phyloP scores from a whole-genome alignment of 1,139 yeast species.

The Pichia sp. region DNA sequence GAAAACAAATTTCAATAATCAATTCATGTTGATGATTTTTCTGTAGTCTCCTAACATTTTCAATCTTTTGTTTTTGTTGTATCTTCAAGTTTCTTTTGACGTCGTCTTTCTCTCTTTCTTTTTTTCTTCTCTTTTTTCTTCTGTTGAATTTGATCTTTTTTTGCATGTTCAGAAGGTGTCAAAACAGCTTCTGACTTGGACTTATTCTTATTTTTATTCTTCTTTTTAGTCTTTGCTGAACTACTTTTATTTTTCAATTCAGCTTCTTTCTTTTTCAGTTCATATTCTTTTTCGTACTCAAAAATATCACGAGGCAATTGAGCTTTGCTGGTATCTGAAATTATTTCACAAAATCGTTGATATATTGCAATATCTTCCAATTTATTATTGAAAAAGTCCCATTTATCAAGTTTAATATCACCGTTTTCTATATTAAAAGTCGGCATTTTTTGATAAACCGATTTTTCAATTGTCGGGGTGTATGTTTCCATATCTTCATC shows the following conservation, averaged over 20 bases:
- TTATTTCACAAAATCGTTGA: slow-evolving; percentile 1
- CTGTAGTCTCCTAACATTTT: neutral
- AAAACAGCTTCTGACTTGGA: slow-evolving; percentile 3
- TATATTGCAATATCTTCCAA: slow-evolving; percentile 3
- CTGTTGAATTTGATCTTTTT: neutral
- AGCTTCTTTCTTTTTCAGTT: slow-evolving; percentile 3
- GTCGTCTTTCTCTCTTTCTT: neutral
- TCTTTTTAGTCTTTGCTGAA: neutral
- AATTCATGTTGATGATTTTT: neutral
- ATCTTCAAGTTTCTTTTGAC: neutral
- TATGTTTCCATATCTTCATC: slow-evolving; percentile 10
- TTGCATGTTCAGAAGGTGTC: neutral
- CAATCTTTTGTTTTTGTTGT: neutral
- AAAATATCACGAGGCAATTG: slow-evolving; percentile 10
- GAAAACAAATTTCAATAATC: neutral
- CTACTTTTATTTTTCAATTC: neutral
- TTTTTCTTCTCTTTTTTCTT: neutral
- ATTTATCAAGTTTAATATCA: neutral
- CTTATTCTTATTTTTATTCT: neutral
- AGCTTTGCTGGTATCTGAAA: slow-evolving; percentile 1
- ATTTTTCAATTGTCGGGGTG: slow-evolving; percentile 17
- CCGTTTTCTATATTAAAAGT: neutral
- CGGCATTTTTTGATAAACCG: slow-evolving; percentile 19
- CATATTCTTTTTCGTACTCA: neutral
- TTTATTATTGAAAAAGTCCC: slow-evolving; percentile 5